These are phyloP conservation scores for Aquilaria malaccensis DNA, from an alignment of 345 rosid genomes.

Conservation along the genomic window DNA sequence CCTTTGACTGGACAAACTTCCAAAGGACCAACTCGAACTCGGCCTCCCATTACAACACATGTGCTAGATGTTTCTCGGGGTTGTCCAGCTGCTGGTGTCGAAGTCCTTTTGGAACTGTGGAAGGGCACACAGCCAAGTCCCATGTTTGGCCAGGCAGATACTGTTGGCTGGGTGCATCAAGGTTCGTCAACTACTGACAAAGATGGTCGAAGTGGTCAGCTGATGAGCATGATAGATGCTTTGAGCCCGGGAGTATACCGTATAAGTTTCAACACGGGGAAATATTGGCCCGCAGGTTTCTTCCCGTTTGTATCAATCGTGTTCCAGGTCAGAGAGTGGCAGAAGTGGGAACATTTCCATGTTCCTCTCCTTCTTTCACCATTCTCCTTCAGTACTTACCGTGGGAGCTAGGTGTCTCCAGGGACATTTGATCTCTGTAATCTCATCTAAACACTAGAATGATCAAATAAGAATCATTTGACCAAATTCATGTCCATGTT, in stretches of 20 bases:
- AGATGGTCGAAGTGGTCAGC: slow-evolving; percentile 79
- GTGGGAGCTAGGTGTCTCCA: slow-evolving; percentile 53
- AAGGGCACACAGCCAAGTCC: slow-evolving; percentile 35
- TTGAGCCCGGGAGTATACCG: slow-evolving; percentile 72
- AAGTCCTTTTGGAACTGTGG: slow-evolving; percentile 73
- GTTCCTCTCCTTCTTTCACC: slow-evolving; percentile 87
- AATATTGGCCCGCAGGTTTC: slow-evolving; percentile 66
- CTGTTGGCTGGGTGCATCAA: slow-evolving; percentile 40
- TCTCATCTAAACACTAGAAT: too few species aligned
- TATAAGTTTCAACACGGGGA: slow-evolving; percentile 77
- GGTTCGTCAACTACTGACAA: slow-evolving; percentile 69
- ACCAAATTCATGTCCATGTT: too few species aligned
- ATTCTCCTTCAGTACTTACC: slow-evolving; percentile 76
- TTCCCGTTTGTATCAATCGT: slow-evolving; percentile 76
- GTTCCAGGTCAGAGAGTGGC: slow-evolving; percentile 65
- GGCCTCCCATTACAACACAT: slow-evolving; percentile 92
- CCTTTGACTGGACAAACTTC: slow-evolving; percentile 25
- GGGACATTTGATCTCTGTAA: too few species aligned
- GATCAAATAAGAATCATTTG: too few species aligned
- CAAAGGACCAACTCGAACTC: slow-evolving; percentile 40
- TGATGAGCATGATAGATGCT: slow-evolving; percentile 60
- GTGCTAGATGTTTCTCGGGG: slow-evolving; percentile 85
- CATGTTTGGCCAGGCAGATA: slow-evolving; percentile 27
- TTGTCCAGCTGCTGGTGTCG: slow-evolving; percentile 71
- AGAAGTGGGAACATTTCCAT: slow-evolving; percentile 77